phyloP scores from a whole-genome alignment of 345 rosid species.

The Hibiscus syriacus region DNA sequence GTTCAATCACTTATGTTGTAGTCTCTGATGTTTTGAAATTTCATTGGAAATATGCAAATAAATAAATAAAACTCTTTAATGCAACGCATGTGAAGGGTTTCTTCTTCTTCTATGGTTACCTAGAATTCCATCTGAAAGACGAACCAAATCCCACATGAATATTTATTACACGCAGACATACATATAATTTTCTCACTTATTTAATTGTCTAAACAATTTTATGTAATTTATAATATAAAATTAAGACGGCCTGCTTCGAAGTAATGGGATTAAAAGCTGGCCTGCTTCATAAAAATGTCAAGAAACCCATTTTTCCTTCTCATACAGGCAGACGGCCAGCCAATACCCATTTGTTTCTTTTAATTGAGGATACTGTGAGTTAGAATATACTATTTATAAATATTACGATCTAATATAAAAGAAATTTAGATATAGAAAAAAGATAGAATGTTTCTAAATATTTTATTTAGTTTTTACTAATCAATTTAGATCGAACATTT shows the following conservation, averaged over 20 bases:
- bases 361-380: neutral
- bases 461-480: no score
- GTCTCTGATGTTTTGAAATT: no score
- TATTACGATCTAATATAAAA: no score
- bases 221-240: neutral
- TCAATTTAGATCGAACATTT: no score
- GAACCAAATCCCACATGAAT: no score
- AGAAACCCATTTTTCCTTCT: neutral
- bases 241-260: neutral
- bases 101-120: neutral
- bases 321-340: neutral
- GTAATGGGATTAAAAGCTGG: neutral
- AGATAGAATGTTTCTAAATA: no score
- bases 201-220: neutral
- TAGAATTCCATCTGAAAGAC: neutral
- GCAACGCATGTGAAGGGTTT: conserved; percentile 7
- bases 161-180: neutral
- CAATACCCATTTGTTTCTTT: neutral
- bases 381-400: no score
- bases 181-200: neutral
- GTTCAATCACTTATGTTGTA: no score
- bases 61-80: neutral
- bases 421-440: no score
- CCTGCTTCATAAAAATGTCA: neutral
- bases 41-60: conserved; percentile 3